phyloP scores from a whole-genome alignment of 2,329 filamentous ascomycete genomes.

The Fusarium lateritium region DNA sequence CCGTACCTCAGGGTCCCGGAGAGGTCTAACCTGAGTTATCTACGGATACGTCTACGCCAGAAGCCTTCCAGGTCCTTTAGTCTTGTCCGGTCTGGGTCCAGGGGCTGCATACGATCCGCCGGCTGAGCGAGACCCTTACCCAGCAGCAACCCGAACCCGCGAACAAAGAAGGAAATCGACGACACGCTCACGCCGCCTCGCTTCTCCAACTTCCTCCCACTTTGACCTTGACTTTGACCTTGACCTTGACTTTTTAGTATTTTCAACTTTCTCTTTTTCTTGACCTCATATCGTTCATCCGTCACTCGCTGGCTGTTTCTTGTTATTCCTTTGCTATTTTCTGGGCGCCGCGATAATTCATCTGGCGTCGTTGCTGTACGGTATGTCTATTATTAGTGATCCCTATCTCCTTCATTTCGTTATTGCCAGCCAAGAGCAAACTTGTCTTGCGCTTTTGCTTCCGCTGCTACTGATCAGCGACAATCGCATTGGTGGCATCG shows the following conservation, averaged over 20 bases:
- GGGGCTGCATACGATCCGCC: constrained; percentile 40
- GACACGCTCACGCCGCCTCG: constrained; percentile 30
- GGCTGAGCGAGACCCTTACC: constrained; percentile 35
- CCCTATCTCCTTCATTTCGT: constrained; percentile 31
- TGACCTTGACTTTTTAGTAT: constrained; percentile 14
- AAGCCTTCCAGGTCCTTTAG: constrained; percentile 33
- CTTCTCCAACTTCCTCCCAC: constrained; percentile 15
- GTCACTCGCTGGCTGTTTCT: constrained; percentile 28
- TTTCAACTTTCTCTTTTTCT: constrained; percentile 16
- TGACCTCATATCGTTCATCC: constrained; percentile 18
- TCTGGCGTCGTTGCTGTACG: constrained; percentile 28
- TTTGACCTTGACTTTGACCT: constrained; percentile 25
- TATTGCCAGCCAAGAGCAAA: constrained; percentile 26
- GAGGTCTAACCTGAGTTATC: constrained; percentile 9
- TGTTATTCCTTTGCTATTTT: constrained; percentile 39
- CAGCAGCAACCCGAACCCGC: constrained; percentile 24
- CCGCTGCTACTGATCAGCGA: background rate
- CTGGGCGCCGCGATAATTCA: constrained; percentile 34
- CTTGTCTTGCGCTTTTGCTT: constrained; percentile 21
- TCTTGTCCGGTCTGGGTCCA: constrained; percentile 37
- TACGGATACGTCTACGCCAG: constrained; percentile 9
- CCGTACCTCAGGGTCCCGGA: constrained; percentile 20
- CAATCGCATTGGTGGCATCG: constrained; percentile 41
- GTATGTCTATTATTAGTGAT: constrained; percentile 42
- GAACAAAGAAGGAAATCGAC: constrained; percentile 40